Evolutionary conservation across 768 basidiomycete species (phyloP).

Genomic region (Sporobolomyces pararoseus): DNA sequence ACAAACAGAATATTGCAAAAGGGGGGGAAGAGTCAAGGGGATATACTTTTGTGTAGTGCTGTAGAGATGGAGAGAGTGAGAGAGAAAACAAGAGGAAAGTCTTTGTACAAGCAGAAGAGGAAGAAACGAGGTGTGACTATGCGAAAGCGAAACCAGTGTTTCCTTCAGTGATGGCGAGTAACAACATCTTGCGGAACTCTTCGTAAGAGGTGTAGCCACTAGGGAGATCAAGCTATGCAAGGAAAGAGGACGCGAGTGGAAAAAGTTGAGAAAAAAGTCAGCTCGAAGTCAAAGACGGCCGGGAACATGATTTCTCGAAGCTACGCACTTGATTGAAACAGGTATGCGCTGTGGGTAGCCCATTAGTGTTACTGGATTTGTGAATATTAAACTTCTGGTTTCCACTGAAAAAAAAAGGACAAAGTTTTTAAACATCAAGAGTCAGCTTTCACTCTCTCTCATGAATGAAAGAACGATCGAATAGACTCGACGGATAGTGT

Average conservation of each 20-base stretch:
- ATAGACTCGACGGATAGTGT: too few species aligned
- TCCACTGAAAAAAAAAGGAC: neutral
- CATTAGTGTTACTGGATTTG: constrained; percentile 15
- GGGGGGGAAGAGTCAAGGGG: too few species aligned
- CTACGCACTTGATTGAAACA: constrained; percentile 34
- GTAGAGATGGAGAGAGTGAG: neutral
- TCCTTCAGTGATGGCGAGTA: constrained; percentile 91
- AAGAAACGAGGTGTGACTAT: too few species aligned
- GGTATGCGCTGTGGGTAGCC: constrained; percentile 42
- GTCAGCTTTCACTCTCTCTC: too few species aligned
- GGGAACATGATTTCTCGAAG: too few species aligned
- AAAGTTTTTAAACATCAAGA: too few species aligned
- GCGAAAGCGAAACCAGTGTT: constrained; percentile 92
- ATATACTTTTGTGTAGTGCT: neutral
- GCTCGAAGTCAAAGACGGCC: neutral
- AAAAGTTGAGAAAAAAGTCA: neutral
- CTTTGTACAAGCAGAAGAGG: neutral
- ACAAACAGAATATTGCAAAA: too few species aligned
- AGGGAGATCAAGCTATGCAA: constrained; percentile 63
- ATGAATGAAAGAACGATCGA: too few species aligned
- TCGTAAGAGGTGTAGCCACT: constrained; percentile 87
- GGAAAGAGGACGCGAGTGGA: neutral
- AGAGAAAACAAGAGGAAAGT: neutral
- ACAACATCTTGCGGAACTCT: constrained; percentile 82
- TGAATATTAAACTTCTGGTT: constrained; percentile 37